phyloP scores from a whole-genome alignment of 805 yeast species.

The Yarrowia sp. region DNA sequence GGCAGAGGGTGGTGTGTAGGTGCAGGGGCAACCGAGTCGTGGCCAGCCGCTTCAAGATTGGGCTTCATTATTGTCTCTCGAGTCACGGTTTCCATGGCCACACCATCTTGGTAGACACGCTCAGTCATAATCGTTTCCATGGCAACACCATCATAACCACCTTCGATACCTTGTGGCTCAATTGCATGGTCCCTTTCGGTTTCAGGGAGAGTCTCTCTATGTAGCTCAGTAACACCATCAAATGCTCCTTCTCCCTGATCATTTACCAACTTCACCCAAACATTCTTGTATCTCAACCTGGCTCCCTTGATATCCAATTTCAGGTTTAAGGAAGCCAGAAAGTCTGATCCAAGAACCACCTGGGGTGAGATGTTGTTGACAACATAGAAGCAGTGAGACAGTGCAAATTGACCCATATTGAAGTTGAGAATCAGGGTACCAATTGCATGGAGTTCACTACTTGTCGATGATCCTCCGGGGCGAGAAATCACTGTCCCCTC shows the following conservation, averaged over 20 bases:
- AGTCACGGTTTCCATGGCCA: conserved; percentile 1
- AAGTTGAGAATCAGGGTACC: conserved; percentile 18
- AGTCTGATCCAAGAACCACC: conserved; percentile 5
- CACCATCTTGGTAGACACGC: conserved; percentile 6
- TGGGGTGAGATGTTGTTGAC: conserved; percentile 3
- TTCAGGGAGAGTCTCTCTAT: not conserved
- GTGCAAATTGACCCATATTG: conserved; percentile 22
- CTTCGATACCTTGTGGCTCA: not conserved
- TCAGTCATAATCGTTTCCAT: conserved; percentile 5
- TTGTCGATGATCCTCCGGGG: not conserved
- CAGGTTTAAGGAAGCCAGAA: not conserved
- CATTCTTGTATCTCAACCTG: conserved; percentile 8
- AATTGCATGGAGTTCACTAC: not conserved
- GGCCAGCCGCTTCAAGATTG: not conserved
- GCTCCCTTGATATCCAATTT: conserved; percentile 8
- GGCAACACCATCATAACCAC: not conserved
- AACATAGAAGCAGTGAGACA: conserved; percentile 13
- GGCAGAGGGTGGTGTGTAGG: not conserved
- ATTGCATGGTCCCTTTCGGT: not conserved
- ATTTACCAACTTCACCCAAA: conserved; percentile 2
- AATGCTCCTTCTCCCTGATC: conserved; percentile 13
- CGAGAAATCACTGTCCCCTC: conserved; percentile 1
- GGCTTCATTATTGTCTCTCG: not conserved
- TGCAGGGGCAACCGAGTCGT: not conserved
- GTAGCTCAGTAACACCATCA: not conserved